Conservation (phyloP, 192 early-diverging fungal genomes). For the Backusella luteola region DNA sequence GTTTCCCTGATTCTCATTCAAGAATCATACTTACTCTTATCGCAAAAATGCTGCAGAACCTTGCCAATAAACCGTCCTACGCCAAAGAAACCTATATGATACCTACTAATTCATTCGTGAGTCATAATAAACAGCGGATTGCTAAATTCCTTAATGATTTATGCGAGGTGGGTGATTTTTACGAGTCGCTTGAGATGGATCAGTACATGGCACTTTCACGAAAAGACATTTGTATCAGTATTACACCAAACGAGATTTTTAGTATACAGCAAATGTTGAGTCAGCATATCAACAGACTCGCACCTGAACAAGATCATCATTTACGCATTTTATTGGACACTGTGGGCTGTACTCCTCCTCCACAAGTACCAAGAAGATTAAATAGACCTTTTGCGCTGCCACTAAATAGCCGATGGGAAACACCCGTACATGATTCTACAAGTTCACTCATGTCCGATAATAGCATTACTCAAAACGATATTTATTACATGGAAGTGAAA, state of each 20-base stretch:
- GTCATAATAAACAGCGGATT: conserved; percentile 78
- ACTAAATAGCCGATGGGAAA: conserved; percentile 79
- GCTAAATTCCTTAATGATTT: conserved; percentile 85
- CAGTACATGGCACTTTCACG: conserved; percentile 94
- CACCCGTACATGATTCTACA: conserved; percentile 59
- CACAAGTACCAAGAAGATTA: conserved; percentile 73
- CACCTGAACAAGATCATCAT: conserved; percentile 74
- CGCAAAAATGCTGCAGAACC: conserved; percentile 92
- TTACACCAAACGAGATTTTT: conserved; percentile 92
- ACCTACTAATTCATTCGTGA: conserved; percentile 83
- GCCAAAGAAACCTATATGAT: conserved; percentile 90
- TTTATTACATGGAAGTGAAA: conserved; percentile 93
- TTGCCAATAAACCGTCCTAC: conserved; percentile 91
- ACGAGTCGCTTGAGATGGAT: conserved; percentile 95
- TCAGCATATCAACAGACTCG: conserved; percentile 77
- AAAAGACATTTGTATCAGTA: conserved; percentile 82
- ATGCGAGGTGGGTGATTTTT: conserved; percentile 93
- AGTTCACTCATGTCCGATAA: conserved; percentile 61
- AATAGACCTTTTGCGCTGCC: conserved; percentile 69
- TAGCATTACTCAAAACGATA: conserved; percentile 84
- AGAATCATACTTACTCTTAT: conserved; percentile 83
- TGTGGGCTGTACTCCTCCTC: conserved; percentile 60
- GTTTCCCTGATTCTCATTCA: conserved; percentile 70
- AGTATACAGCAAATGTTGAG: conserved; percentile 82
- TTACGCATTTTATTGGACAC: conserved; percentile 74